Evolutionary conservation across 164 flowering plant species (phyloP).

Genomic region (Vitis vinifera): DNA sequence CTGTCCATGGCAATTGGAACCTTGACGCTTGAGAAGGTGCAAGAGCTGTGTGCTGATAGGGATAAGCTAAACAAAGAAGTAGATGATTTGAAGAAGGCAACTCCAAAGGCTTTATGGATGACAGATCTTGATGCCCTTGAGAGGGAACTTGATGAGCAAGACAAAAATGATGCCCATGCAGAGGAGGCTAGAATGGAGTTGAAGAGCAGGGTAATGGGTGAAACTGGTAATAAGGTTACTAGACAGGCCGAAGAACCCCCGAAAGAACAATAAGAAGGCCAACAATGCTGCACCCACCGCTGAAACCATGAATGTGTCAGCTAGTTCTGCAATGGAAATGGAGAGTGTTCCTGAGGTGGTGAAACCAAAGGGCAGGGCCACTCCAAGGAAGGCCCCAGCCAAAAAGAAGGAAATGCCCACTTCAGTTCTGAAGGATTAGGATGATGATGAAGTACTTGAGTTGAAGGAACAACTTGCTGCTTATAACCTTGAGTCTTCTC

Average conservation of each 20-base stretch:
- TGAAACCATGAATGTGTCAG: constrained; percentile 30
- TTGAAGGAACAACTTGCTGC: constrained; percentile 68
- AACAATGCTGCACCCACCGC: constrained; percentile 28
- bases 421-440: constrained; percentile 31
- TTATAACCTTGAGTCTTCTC: constrained; percentile 73
- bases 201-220: constrained; percentile 9
- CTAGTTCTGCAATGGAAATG: constrained; percentile 32
- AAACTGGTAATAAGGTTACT: constrained; percentile 10
- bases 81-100: constrained; percentile 50
- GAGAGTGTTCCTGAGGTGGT: constrained; percentile 34
- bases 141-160: constrained; percentile 51
- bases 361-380: constrained; percentile 64
- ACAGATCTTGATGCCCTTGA: constrained; percentile 78
- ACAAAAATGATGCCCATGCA: constrained; percentile 23
- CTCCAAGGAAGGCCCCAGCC: constrained; percentile 61
- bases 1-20: constrained; percentile 24
- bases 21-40: constrained; percentile 80
- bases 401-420: constrained; percentile 46
- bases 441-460: constrained; percentile 59
- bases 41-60: constrained; percentile 56
- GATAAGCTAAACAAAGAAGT: constrained; percentile 55
- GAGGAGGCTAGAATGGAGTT: constrained; percentile 18
- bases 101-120: constrained; percentile 64
- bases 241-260: constrained; percentile 27
- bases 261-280: constrained; percentile 47